Base-by-base conservation (phyloP, 31 red algal genomes). In the Endocladia muricata region DNA sequence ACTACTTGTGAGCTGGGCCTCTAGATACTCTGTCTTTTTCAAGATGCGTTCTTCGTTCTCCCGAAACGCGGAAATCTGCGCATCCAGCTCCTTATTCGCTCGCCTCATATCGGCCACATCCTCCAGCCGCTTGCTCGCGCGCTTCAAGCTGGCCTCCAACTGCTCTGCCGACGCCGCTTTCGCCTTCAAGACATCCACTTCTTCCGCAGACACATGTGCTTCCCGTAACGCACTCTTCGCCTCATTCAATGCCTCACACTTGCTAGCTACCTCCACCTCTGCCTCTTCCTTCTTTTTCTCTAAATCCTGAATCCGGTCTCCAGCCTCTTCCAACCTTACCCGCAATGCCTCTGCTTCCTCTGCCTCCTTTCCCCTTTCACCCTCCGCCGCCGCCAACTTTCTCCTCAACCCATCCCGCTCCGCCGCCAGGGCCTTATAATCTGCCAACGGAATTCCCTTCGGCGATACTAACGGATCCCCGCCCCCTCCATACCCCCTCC, bases 381-480 rank as follows among this genome's bases (percentile, higher is more conserved):
- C 32, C 40, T 83, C 67, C 22, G 65, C 59, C 3, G 66, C 57
- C 47, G 67, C 79, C 1, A 83, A 55, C 68, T 83, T 83, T 35
- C 54, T 61, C 54, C 79, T 72, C 1, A 83, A 55, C 17, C 32
- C 55, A 42, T 83, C 79, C 7, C 65, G 55, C 38, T 83, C 79
- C 1, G 68, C 68, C 33, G 79, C 79, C 13, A 83, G 68, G 17
- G 79, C 79, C 41, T 73, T 83, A 68, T 83, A 83, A 40, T 82
- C 78, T 11, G 78, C 78, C 35, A 71, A n/a, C 2, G 78, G 78
- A 60, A 82, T 82, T 2, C 78, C 79, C n/a, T 41, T 41, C 1
- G 65, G 54, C 43, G 67, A 28, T 4, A 4, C 4, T 22, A 58
- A 28, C 13, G 3, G 25, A 4, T 28, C 3, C 55, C 32, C 55